phyloP scores from a whole-genome alignment of 768 basidiomycete species.

The Amanita muscaria region DNA sequence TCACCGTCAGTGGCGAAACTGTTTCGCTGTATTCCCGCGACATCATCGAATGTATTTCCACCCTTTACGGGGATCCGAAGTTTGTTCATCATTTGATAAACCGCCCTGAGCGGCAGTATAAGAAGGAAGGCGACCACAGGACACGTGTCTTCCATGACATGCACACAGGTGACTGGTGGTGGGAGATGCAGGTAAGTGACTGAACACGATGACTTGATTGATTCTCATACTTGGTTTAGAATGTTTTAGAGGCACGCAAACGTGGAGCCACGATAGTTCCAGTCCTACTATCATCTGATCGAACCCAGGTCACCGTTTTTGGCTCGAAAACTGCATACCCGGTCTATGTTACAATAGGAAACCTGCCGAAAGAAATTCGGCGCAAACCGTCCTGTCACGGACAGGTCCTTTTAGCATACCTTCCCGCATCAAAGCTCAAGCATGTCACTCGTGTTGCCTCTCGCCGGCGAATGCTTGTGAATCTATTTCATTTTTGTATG shows the following conservation, averaged over 20 bases:
- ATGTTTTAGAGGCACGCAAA: constrained; percentile 14
- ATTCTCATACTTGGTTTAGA: constrained; percentile 12
- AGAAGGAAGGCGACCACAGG: not conserved
- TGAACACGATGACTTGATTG: not conserved
- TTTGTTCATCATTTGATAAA: not conserved
- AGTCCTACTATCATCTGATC: constrained; percentile 38
- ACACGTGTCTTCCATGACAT: constrained; percentile 23
- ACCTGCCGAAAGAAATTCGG: no score
- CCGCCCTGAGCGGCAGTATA: not conserved
- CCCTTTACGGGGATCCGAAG: not conserved
- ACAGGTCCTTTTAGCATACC: no score
- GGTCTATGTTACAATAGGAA: constrained; percentile 40
- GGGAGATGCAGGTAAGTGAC: constrained; percentile 33
- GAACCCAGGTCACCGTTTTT: constrained; percentile 33
- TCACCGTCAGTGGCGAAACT: not conserved
- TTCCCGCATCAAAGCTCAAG: no score
- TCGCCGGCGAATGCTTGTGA: no score
- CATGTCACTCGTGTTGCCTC: no score
- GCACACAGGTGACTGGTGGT: constrained; percentile 46
- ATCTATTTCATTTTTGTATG: no score
- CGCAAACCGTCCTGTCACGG: constrained; percentile 27
- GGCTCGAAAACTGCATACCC: constrained; percentile 36
- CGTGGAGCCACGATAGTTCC: constrained; percentile 28
- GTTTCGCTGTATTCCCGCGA: not conserved
- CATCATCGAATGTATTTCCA: not conserved